Evolutionary conservation across 2,329 filamentous ascomycete species (phyloP).

Genomic region (Penicillium sp.): DNA sequence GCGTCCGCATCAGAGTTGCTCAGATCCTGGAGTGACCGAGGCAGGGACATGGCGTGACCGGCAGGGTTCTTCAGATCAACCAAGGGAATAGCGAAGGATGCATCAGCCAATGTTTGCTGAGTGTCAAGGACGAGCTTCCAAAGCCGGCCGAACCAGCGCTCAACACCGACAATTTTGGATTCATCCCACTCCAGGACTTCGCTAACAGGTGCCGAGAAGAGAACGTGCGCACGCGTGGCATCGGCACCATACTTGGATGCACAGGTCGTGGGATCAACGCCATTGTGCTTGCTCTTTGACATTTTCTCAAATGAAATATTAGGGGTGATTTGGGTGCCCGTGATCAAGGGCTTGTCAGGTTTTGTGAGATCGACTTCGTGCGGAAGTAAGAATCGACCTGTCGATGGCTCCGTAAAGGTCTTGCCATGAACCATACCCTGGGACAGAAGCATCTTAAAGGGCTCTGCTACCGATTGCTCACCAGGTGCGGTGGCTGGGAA

Average conservation of each 20-base stretch:
- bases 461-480: constrained; percentile 57
- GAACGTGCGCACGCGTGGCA: constrained; percentile 78
- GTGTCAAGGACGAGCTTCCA: constrained; percentile 56
- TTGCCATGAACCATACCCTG: constrained; percentile 94
- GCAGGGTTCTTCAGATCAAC: constrained; percentile 18
- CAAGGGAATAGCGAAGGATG: constrained; percentile 23
- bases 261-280: constrained; percentile 74
- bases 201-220: constrained; percentile 82
- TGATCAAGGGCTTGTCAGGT: constrained; percentile 60
- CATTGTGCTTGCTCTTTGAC: constrained; percentile 94
- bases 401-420: constrained; percentile 74
- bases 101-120: constrained; percentile 24
- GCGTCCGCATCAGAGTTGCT: constrained; percentile 46
- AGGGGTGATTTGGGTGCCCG: constrained; percentile 59
- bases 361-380: constrained; percentile 68
- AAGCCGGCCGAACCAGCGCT: constrained; percentile 74
- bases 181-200: constrained; percentile 90
- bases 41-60: constrained; percentile 27
- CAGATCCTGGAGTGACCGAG: constrained; percentile 31
- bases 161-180: constrained; percentile 75
- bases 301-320: constrained; percentile 80
- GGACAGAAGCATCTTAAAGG: constrained; percentile 78
- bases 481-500: constrained; percentile 40
- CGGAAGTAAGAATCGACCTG: constrained; percentile 73
- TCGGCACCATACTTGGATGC: constrained; percentile 78